Percentiles rank a stretch among this genome's conserved stretches.
phyloP scores from a whole-genome alignment of 192 early-diverging fungal genomes.

The Gryganskiella cystojenkinii region DNA sequence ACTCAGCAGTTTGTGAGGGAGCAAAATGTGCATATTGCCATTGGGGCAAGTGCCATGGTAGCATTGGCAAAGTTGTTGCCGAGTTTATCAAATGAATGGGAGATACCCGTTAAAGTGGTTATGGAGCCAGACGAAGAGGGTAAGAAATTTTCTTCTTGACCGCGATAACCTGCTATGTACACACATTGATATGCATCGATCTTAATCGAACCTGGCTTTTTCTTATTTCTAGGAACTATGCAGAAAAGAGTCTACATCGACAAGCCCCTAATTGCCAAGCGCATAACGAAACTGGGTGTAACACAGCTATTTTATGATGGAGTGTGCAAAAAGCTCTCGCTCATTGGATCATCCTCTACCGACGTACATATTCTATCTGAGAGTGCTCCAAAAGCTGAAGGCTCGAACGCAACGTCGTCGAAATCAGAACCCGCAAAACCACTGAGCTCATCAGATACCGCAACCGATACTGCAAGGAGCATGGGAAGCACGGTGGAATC shows the following conservation, averaged over 20 bases:
- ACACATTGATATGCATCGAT: not conserved
- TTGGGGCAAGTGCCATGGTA: slow-evolving; percentile 37
- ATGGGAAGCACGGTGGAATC: not conserved
- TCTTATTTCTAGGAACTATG: slow-evolving; percentile 14
- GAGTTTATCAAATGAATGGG: slow-evolving; percentile 29
- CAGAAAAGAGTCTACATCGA: slow-evolving; percentile 42
- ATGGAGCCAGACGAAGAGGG: slow-evolving; percentile 35
- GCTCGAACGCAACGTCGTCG: not conserved
- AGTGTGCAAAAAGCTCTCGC: slow-evolving; percentile 24
- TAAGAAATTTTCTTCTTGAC: not conserved
- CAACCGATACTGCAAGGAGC: not conserved
- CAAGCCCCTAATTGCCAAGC: slow-evolving; percentile 37
- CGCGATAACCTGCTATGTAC: not conserved
- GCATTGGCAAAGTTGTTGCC: slow-evolving; percentile 31
- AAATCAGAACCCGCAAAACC: not conserved
- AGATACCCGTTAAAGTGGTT: slow-evolving; percentile 39
- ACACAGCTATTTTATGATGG: slow-evolving; percentile 47
- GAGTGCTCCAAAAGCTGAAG: not conserved
- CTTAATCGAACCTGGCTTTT: too few relatives aligned
- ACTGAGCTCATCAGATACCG: not conserved
- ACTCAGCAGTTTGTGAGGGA: slow-evolving; percentile 26
- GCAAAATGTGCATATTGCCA: slow-evolving; percentile 31
- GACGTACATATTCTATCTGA: slow-evolving; percentile 13
- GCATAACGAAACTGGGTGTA: slow-evolving; percentile 33
- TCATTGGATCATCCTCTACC: slow-evolving; percentile 15